Evolutionary conservation across 164 flowering plant genomes (phyloP).

Genomic region (Vitis amurensis): DNA sequence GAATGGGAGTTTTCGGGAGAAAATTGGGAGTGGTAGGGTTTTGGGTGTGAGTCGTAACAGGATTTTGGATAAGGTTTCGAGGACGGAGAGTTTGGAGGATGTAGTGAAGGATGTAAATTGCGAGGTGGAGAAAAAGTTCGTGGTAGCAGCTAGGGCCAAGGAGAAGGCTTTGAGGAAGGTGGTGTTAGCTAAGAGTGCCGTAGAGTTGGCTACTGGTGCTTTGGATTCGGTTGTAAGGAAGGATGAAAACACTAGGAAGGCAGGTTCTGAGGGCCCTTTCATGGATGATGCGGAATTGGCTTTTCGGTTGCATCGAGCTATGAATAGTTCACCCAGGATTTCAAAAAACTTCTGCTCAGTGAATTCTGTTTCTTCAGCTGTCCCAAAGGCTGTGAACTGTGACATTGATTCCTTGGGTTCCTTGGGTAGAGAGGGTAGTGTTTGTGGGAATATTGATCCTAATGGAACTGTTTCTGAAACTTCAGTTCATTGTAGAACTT

Average conservation of each 20-base stretch:
- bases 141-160: conserved; percentile 31
- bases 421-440: conserved; percentile 1
- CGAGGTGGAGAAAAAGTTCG: conserved; percentile 29
- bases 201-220: conserved; percentile 29
- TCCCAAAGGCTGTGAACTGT: neutral
- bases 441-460: conserved; percentile 16
- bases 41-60: neutral
- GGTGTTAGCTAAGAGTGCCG: conserved; percentile 33
- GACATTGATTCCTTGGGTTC: conserved; percentile 8
- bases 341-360: conserved; percentile 22
- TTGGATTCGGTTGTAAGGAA: conserved; percentile 21
- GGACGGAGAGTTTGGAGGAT: conserved; percentile 24
- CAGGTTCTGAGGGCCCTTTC: neutral
- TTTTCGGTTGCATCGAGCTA: conserved; percentile 41
- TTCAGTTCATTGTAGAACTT: neutral
- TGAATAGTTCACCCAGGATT: conserved; percentile 61
- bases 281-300: conserved; percentile 52
- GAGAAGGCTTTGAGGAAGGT: conserved; percentile 36
- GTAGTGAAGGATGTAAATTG: conserved; percentile 37
- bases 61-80: neutral
- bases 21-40: conserved; percentile 11
- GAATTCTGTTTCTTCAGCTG: conserved; percentile 13
- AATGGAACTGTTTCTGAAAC: conserved; percentile 9
- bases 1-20: neutral
- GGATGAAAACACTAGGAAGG: conserved; percentile 7